These are phyloP conservation scores for Ilyonectria sp. DNA, from an alignment of 2,329 filamentous ascomycete species.

Conservation along the genomic window DNA sequence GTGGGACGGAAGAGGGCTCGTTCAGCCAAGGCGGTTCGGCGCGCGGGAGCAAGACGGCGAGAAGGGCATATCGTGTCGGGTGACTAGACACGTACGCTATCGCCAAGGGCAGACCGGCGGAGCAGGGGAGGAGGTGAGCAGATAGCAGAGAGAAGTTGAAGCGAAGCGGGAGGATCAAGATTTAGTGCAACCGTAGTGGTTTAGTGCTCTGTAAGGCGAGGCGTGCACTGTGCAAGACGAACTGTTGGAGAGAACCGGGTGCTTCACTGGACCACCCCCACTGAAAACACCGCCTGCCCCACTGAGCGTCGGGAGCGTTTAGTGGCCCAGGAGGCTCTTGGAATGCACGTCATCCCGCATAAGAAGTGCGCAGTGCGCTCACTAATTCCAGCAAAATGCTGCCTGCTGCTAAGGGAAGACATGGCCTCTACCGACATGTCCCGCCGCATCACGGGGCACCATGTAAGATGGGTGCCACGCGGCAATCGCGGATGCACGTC, in stretches of 20 bases:
- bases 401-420: conserved; percentile 3
- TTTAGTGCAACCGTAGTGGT: conserved; percentile 14
- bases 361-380: conserved; percentile 20
- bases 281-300: conserved; percentile 36
- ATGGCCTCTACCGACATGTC: neutral
- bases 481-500: conserved; percentile 7
- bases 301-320: conserved; percentile 37
- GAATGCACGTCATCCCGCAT: conserved; percentile 45
- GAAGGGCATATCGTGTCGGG: conserved; percentile 32
- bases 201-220: neutral
- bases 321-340: conserved; percentile 30
- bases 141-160: conserved; percentile 9
- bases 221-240: conserved; percentile 29
- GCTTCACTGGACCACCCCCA: conserved; percentile 31
- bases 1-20: conserved; percentile 21
- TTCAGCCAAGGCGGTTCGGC: conserved; percentile 13
- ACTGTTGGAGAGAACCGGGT: conserved; percentile 43
- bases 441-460: conserved; percentile 18
- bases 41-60: conserved; percentile 5
- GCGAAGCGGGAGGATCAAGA: conserved; percentile 25
- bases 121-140: neutral
- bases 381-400: conserved; percentile 12
- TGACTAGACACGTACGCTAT: conserved; percentile 1
- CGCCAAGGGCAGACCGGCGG: conserved; percentile 7
- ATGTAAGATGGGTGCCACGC: conserved; percentile 19